Evolutionary conservation across 371 early-diverging fungal species (phyloP), one percentile per base, ranked within the genome.

Genomic region (Capillidium heterosporum): DNA sequence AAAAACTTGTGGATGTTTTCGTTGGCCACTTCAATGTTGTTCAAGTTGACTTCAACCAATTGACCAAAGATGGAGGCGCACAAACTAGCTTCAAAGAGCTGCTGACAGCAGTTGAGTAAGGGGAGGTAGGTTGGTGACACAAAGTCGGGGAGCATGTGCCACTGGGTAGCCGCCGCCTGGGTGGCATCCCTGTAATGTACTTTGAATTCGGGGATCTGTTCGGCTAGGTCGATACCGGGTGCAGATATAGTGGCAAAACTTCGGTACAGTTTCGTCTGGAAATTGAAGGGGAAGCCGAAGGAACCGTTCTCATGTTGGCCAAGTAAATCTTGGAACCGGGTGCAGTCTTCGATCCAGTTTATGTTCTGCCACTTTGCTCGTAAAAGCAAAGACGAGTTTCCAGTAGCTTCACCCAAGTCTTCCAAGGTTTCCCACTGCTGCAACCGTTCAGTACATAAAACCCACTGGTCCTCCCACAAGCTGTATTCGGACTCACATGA

Each of bases 371-470:
- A 97, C 10, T 85, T 84, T 48, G 89, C 81, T 60, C 95, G 94
- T 1, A 95, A 67, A 47, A 85, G 65, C 21, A 96, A 69, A 28
- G 90, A 87, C 0, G 80, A 72, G 59, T 90, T 83, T 31, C 77
- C 76, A 40, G 95, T 95, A 52, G 88, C 84, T 63, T 89, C 86
- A 3, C 93, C 87, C 7, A 98, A 75, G 35, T 98, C 98, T 1
- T 80, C 73, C 49, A 97, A 69, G 50, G 97, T 79, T 59, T 99
- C 99, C 99, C 99, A 99, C 63, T 93, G 95, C 69, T 99, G 98
- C 35, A 99, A 69, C 51, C 87, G 80, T 62, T 92, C 78, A 0
- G 97, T 85, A 58, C 93, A 90, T 17, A 68, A 66, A 23, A 97
- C 80, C 89, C 99, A 99, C 61, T 91, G 91, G 48, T 94, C 87